Conservation (phyloP, 148 eudicot genomes). For the Rhododendron ferrugineum region DNA sequence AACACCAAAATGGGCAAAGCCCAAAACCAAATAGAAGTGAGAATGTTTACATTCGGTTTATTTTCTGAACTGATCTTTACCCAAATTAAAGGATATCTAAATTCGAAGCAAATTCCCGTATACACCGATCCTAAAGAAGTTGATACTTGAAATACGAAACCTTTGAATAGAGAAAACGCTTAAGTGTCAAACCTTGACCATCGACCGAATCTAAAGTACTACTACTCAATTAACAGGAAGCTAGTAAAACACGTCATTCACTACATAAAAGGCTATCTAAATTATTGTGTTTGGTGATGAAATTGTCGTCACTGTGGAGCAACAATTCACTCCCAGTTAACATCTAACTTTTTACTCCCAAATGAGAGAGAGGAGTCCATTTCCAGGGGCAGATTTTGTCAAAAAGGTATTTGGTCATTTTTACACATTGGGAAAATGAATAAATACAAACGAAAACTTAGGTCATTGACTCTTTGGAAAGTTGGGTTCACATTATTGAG, state of each 20-base stretch:
- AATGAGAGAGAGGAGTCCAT: background rate
- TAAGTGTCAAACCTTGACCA: too few relatives aligned
- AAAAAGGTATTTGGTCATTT: background rate
- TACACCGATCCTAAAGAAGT: too few relatives aligned
- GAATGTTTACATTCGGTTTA: too few relatives aligned
- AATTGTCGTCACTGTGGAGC: background rate
- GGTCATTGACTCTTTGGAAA: background rate
- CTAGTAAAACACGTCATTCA: background rate
- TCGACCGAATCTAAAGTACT: too few relatives aligned
- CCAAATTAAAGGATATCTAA: too few relatives aligned
- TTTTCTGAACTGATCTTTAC: too few relatives aligned
- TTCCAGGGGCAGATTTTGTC: background rate
- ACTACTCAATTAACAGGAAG: too few relatives aligned
- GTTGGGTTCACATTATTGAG: background rate
- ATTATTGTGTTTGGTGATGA: background rate
- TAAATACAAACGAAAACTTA: background rate
- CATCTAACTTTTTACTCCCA: background rate
- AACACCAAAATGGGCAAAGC: too few relatives aligned
- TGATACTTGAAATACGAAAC: too few relatives aligned
- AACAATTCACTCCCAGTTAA: background rate
- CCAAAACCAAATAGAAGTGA: too few relatives aligned
- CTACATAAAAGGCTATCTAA: background rate
- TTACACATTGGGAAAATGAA: background rate
- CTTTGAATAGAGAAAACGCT: too few relatives aligned
- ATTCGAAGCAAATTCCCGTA: too few relatives aligned